phyloP scores from a whole-genome alignment of 1,139 yeast genomes.

The Blastobotrys raffinosifermentans region DNA sequence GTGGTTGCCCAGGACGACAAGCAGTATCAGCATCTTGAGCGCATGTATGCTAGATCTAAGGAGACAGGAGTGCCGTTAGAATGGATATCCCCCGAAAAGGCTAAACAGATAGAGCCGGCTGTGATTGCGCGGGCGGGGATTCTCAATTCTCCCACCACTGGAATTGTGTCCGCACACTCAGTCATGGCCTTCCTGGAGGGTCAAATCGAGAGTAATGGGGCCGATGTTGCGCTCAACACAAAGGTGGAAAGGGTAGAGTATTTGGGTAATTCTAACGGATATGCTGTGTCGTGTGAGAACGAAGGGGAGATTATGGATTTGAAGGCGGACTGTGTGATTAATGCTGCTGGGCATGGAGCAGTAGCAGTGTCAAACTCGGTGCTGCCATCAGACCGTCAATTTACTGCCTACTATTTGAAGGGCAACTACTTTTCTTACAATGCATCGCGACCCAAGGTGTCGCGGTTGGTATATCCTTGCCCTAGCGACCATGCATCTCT shows the following conservation, averaged over 20 bases:
- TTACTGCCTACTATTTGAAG: constrained; percentile 63
- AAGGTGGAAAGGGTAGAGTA: constrained; percentile 44
- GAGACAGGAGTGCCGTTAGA: constrained; percentile 49
- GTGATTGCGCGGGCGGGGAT: constrained; percentile 57
- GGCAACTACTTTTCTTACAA: constrained; percentile 71
- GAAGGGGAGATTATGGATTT: constrained; percentile 39
- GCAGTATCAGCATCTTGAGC: constrained; percentile 55
- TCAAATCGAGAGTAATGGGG: constrained; percentile 49
- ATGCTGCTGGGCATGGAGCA: constrained; percentile 76
- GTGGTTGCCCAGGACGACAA: constrained; percentile 70
- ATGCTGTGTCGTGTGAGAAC: constrained; percentile 21
- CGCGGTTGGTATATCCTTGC: constrained; percentile 62
- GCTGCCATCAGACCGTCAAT: constrained; percentile 56
- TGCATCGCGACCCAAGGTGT: constrained; percentile 40
- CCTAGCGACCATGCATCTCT: constrained; percentile 70
- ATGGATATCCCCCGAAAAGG: constrained; percentile 43
- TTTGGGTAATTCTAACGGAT: constrained; percentile 22
- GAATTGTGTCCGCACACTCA: constrained; percentile 79
- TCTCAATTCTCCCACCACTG: constrained; percentile 76
- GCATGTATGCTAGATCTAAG: constrained; percentile 45
- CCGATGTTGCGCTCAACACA: constrained; percentile 61
- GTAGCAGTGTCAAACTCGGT: constrained; percentile 61
- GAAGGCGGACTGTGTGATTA: constrained; percentile 54
- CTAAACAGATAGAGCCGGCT: constrained; percentile 53
- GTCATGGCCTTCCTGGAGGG: constrained; percentile 55